Conservation (phyloP, 257 asterid species). For the Hygrophila difformis region DNA sequence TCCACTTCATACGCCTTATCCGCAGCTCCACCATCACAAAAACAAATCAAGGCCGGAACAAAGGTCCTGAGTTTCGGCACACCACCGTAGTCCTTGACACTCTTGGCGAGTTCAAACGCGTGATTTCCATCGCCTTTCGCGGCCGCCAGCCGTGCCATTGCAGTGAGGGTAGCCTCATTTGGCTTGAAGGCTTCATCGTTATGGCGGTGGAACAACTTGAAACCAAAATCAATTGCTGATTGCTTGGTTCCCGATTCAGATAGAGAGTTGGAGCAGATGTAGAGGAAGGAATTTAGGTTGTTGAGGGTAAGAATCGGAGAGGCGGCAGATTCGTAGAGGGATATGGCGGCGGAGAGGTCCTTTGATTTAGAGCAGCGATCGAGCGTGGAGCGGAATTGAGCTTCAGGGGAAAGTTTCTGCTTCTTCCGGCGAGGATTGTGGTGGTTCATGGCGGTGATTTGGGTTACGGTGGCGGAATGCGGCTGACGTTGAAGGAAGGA, state of each 20-base stretch:
- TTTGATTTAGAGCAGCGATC: slow-evolving; percentile 60
- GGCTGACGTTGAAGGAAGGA: not conserved
- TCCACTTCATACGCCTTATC: slow-evolving; percentile 78
- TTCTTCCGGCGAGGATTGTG: slow-evolving; percentile 42
- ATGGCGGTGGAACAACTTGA: slow-evolving; percentile 41
- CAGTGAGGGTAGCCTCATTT: slow-evolving; percentile 79
- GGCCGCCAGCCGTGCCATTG: slow-evolving; percentile 72
- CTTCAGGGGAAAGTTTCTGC: slow-evolving; percentile 60
- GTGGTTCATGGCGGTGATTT: slow-evolving; percentile 37
- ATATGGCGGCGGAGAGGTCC: slow-evolving; percentile 56
- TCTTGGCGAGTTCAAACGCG: slow-evolving; percentile 74
- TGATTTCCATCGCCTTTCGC: slow-evolving; percentile 72
- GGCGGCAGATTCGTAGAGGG: slow-evolving; percentile 58
- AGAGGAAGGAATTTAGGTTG: slow-evolving; percentile 76
- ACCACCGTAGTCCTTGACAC: slow-evolving; percentile 28
- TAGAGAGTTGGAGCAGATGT: slow-evolving; percentile 65
- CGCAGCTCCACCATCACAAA: slow-evolving; percentile 44
- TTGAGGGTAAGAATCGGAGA: slow-evolving; percentile 36
- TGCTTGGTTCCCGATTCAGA: slow-evolving; percentile 29
- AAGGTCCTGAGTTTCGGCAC: slow-evolving; percentile 73
- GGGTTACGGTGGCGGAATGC: slow-evolving; percentile 10
- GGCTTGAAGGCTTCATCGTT: slow-evolving; percentile 35
- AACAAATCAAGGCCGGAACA: slow-evolving; percentile 69
- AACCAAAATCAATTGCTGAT: slow-evolving; percentile 69
- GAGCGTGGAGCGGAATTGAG: slow-evolving; percentile 61